phyloP scores from a whole-genome alignment of 148 eudicot species.

The Rhododendron kiyosumense region DNA sequence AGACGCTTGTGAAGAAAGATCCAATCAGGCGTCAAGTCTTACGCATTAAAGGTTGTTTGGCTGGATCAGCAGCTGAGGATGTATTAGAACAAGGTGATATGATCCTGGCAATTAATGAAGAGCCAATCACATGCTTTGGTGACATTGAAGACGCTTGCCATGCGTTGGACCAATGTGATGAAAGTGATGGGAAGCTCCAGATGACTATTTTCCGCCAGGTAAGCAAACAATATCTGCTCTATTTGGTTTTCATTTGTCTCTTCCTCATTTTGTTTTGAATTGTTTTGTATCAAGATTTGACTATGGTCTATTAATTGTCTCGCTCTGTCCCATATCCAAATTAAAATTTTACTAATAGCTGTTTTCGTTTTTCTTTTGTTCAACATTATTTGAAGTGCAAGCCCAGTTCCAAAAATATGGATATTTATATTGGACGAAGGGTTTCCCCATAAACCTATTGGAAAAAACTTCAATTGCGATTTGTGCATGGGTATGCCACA shows the following conservation, averaged over 20 bases:
- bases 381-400: neutral
- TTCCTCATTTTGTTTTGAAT: neutral
- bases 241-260: neutral
- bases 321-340: neutral
- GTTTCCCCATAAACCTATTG: neutral
- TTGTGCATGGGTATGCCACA: neutral
- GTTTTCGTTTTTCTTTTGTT: neutral
- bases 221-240: conserved; percentile 4
- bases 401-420: neutral
- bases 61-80: conserved; percentile 85
- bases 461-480: neutral
- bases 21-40: conserved; percentile 88
- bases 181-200: conserved; percentile 53
- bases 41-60: conserved; percentile 91
- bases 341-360: neutral
- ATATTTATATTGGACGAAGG: neutral
- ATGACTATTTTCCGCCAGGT: conserved; percentile 93
- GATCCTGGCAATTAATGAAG: conserved; percentile 81
- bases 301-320: neutral
- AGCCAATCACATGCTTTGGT: conserved; percentile 77
- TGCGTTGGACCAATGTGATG: conserved; percentile 46
- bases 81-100: conserved; percentile 90
- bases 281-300: neutral
- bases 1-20: conserved; percentile 90
- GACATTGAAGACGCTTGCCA: conserved; percentile 91